Percentiles rank a stretch among this genome's conserved stretches.
Conservation (phyloP, 345 rosid genomes). For the Gossypium bickii region DNA sequence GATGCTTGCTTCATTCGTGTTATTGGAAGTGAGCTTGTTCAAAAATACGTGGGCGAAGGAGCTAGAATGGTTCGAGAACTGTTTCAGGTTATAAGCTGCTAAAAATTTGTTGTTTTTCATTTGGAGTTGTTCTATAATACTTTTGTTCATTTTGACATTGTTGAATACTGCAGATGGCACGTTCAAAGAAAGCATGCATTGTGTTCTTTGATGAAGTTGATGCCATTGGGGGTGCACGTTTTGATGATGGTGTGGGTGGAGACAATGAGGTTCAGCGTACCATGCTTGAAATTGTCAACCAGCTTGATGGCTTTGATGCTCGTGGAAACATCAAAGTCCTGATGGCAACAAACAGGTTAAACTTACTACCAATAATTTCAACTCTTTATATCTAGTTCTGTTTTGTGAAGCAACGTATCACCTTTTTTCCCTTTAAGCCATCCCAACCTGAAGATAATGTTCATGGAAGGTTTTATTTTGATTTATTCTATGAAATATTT, state of each 20-base stretch:
- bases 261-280: conserved; percentile 84
- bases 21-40: conserved; percentile 49
- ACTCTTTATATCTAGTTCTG: not conserved
- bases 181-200: conserved; percentile 83
- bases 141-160: not conserved
- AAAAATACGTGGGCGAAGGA: conserved; percentile 97
- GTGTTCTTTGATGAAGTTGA: conserved; percentile 86
- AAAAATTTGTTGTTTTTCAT: not conserved
- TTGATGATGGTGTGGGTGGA: conserved; percentile 88
- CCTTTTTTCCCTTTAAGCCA: not conserved
- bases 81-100: conserved; percentile 60
- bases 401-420: not conserved
- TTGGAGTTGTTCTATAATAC: not conserved
- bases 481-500: not conserved
- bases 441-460: not conserved
- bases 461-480: not conserved
- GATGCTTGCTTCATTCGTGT: conserved; percentile 32
- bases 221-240: conserved; percentile 88
- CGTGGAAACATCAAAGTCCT: conserved; percentile 65
- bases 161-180: conserved; percentile 56
- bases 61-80: conserved; percentile 50
- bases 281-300: conserved; percentile 84
- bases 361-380: not conserved
- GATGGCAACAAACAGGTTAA: conserved; percentile 96
- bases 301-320: conserved; percentile 81